Percentiles rank a stretch among this genome's conserved stretches.
phyloP scores from a whole-genome alignment of 768 basidiomycete genomes.

The Chiua virens region DNA sequence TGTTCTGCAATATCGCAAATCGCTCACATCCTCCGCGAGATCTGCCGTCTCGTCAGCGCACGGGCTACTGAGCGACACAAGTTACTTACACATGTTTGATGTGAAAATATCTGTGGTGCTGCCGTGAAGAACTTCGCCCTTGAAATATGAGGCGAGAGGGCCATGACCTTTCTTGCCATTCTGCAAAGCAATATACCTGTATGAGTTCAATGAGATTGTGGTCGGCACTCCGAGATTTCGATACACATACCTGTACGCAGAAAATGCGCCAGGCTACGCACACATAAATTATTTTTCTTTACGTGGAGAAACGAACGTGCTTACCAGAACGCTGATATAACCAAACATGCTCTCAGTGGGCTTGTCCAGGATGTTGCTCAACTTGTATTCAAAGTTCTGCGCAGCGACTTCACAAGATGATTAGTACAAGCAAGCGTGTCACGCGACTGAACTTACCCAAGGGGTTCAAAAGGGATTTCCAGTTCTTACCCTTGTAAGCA shows the following conservation, averaged over 20 bases:
- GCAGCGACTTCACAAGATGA: slow-evolving; percentile 63
- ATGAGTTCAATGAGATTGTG: slow-evolving; percentile 1
- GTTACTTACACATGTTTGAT: slow-evolving; percentile 86
- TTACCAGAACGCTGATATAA: slow-evolving; percentile 91
- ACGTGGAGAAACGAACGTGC: slow-evolving; percentile 13
- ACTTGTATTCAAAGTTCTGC: slow-evolving; percentile 96
- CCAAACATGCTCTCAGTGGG: slow-evolving; percentile 88
- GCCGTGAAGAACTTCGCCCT: slow-evolving; percentile 86
- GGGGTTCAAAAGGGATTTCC: slow-evolving; percentile 80
- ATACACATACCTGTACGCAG: slow-evolving; percentile 65
- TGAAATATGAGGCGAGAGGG: slow-evolving; percentile 94
- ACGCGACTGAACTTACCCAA: slow-evolving; percentile 48
- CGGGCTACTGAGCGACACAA: not conserved
- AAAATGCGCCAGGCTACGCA: slow-evolving; percentile 87
- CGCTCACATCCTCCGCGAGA: slow-evolving; percentile 81
- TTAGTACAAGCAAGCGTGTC: not conserved
- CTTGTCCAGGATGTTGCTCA: slow-evolving; percentile 88
- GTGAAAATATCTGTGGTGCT: slow-evolving; percentile 90
- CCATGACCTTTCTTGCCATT: slow-evolving; percentile 82
- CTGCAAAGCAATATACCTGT: slow-evolving; percentile 81
- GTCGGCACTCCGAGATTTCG: not conserved
- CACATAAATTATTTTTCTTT: slow-evolving; percentile 10
- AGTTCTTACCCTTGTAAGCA: slow-evolving; percentile 86
- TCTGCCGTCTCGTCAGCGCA: slow-evolving; percentile 44
- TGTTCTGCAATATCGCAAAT: not conserved